Evolutionary conservation across 2,329 filamentous ascomycete species (phyloP), one percentile per base, ranked within the genome.

Genomic region (Alternaria sp.): DNA sequence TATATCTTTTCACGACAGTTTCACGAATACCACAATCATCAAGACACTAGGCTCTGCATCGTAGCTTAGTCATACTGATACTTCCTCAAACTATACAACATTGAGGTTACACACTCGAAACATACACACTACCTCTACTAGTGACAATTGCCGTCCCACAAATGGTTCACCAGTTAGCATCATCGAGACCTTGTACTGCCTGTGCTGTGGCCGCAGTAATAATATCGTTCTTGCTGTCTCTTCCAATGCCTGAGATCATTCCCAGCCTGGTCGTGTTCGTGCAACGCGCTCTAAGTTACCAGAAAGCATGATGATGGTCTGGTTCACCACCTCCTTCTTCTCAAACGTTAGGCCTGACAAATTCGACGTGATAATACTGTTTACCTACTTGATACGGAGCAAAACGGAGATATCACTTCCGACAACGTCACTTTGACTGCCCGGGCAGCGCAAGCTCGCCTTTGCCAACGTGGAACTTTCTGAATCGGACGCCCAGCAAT

Each of bases 221-320:
- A 3, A 40, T 5, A 9, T 40, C n/a, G 3, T 3, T 17, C 1
- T 17, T 11, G 9, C 8, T 17, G 0, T 40, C 36, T 17, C 1
- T 17, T 1, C 3, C 36, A 40, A 17, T 3, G 11, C 1, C 15
- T n/a, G 4, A 40, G 2, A 17, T n/a, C 3, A 40, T 17, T 2
- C 9, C 5, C n/a, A 0, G 17, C 0, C 1, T 11, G 0, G n/a
- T 17, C 1, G 36, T 3, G 8, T 6, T 10, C 15, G 9, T 3
- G 6, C 15, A n/a, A 40, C 4, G 3, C 15, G 15, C 4, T 3
- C 3, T 8, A 10, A 17, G 8, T 10, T 40, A 40, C 4, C 1
- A 1, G 36, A 17, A 3, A 11, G 9, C 36, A 17, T 17, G n/a
- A 0, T 10, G 15, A 17, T 17, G 8, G 0, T 17, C 5, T 1